phyloP scores from a whole-genome alignment of 306 rosid genomes.

The Lagenaria siceraria region DNA sequence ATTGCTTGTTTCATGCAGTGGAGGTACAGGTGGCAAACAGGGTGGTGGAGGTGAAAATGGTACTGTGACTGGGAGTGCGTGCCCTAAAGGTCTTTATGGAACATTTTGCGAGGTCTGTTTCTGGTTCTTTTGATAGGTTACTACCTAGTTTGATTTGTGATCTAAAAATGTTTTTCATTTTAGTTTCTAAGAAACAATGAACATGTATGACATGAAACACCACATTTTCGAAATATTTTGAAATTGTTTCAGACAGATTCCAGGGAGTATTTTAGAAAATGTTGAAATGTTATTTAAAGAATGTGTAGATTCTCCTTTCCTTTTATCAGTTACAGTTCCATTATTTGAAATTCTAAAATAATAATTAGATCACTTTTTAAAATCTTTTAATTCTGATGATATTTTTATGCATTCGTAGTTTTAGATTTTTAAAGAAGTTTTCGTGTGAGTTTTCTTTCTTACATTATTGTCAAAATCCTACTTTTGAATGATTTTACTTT shows the following conservation, averaged over 20 bases:
- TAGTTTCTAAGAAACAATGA: background rate
- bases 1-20: constrained; percentile 35
- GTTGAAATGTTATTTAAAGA: background rate
- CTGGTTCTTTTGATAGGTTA: background rate
- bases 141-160: background rate
- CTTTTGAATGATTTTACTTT: background rate
- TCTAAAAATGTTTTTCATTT: background rate
- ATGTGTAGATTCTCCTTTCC: background rate
- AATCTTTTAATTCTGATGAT: background rate
- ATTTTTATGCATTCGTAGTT: background rate
- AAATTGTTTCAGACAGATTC: background rate
- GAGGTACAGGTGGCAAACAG: constrained; percentile 55
- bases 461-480: background rate
- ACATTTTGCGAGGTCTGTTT: constrained; percentile 72
- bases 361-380: background rate
- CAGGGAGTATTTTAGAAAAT: background rate
- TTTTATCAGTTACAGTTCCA: background rate
- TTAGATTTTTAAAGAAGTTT: background rate
- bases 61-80: constrained; percentile 66
- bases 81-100: constrained; percentile 89
- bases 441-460: background rate
- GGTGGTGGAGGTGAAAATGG: constrained; percentile 74
- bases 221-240: background rate
- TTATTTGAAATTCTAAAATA: background rate
- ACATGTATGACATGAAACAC: background rate